Conservation (phyloP, 2,329 filamentous ascomycete species). For the Trichoderma atrobrunneum region DNA sequence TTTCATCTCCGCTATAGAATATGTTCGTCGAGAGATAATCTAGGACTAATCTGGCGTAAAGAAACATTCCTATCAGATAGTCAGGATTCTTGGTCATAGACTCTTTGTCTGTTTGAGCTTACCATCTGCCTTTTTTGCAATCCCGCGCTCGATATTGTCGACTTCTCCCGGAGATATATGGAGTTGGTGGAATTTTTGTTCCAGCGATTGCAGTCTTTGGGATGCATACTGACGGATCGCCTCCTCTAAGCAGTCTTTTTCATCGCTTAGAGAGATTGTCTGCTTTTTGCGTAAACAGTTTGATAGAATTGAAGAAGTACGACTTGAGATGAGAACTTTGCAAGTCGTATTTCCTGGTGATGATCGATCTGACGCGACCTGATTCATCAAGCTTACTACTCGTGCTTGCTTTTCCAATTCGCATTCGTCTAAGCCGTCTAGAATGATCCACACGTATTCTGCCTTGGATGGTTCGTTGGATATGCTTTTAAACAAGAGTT, state of each 20-base stretch:
- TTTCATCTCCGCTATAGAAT: not conserved
- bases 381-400: not conserved
- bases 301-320: not conserved
- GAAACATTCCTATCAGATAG: not conserved
- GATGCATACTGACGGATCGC: not conserved
- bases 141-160: not conserved
- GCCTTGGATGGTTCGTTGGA: not conserved
- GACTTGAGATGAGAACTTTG: not conserved
- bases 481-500: not conserved
- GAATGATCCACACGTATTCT: not conserved
- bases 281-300: not conserved
- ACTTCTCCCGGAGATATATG: not conserved
- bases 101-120: rapidly evolving
- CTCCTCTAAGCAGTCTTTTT: not conserved
- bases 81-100: not conserved
- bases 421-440: not conserved
- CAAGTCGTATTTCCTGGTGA: not conserved
- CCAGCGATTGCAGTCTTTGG: not conserved
- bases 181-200: not conserved
- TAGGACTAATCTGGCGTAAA: not conserved
- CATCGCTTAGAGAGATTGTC: not conserved
- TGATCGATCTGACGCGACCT: not conserved
- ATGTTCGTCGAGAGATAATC: not conserved
- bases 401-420: not conserved
- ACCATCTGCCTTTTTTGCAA: not conserved